These are phyloP conservation scores for Syzygium syzygioides DNA, from an alignment of 441 rosid species.

Conservation along the genomic window DNA sequence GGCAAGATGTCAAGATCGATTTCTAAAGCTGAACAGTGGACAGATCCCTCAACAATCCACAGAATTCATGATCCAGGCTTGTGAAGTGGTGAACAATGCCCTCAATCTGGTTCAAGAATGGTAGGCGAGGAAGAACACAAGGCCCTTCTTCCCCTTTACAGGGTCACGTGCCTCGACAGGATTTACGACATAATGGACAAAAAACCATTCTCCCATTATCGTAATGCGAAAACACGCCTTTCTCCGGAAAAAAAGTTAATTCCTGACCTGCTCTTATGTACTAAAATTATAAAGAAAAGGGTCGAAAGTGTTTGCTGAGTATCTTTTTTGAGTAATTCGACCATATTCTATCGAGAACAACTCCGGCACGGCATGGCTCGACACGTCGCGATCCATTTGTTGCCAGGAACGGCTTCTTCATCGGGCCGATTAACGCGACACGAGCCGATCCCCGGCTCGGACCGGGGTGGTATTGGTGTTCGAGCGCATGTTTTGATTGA, in stretches of 20 bases:
- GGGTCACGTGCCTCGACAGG: not conserved
- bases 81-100: not conserved
- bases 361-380: rapidly evolving
- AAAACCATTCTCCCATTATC: not conserved
- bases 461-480: rapidly evolving
- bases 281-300: not conserved
- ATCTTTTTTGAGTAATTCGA: not conserved
- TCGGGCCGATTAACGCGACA: rapidly evolving
- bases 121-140: not conserved
- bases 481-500: rapidly evolving
- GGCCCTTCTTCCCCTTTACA: not conserved
- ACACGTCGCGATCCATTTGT: rapidly evolving
- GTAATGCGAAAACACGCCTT: not conserved
- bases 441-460: rapidly evolving
- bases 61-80: not conserved
- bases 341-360: not conserved
- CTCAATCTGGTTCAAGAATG: not conserved
- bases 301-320: not conserved
- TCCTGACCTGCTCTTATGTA: not conserved
- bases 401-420: rapidly evolving
- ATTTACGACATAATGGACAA: not conserved
- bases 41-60: not conserved
- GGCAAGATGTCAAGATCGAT: not conserved
- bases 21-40: not conserved
- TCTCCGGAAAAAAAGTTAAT: not conserved